Evolutionary conservation across 1,284 basidiomycete genomes (phyloP).

Genomic region (Fistulinella staudtii): DNA sequence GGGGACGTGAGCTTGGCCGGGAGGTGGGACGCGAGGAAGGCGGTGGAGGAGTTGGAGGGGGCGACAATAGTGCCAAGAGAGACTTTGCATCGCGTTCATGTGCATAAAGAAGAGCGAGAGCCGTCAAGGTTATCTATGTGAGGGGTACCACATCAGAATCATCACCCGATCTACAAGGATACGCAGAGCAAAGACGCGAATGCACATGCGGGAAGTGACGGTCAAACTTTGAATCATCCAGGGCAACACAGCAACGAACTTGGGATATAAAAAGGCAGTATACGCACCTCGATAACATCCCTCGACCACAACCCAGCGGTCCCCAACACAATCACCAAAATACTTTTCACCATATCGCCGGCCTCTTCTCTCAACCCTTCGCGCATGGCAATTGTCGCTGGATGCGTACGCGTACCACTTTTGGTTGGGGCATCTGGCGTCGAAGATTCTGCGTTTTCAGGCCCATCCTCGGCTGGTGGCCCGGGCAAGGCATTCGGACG

Average conservation of each 20-base stretch:
- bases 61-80: conserved; percentile 20
- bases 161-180: no score
- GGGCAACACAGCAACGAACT: no score
- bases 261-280: no score
- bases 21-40: conserved; percentile 20
- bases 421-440: conserved; percentile 1
- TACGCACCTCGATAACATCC: conserved; percentile 31
- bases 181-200: no score
- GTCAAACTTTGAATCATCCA: no score
- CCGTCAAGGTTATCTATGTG: conserved; percentile 29
- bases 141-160: conserved; percentile 8
- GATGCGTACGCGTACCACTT: conserved; percentile 56
- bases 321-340: conserved; percentile 40
- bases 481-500: conserved; percentile 41
- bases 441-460: conserved; percentile 1
- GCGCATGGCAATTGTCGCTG: conserved; percentile 63
- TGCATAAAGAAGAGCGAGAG: conserved; percentile 30
- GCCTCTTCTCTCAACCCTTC: conserved; percentile 58
- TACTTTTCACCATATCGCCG: conserved; percentile 61
- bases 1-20: conserved; percentile 19
- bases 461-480: conserved; percentile 7
- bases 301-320: conserved; percentile 33
- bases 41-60: conserved; percentile 5
- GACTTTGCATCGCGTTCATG: conserved; percentile 21
- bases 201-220: no score